These are phyloP conservation scores for Fraxinus excelsior DNA, from an alignment of 257 asterid genomes.

Conservation along the genomic window DNA sequence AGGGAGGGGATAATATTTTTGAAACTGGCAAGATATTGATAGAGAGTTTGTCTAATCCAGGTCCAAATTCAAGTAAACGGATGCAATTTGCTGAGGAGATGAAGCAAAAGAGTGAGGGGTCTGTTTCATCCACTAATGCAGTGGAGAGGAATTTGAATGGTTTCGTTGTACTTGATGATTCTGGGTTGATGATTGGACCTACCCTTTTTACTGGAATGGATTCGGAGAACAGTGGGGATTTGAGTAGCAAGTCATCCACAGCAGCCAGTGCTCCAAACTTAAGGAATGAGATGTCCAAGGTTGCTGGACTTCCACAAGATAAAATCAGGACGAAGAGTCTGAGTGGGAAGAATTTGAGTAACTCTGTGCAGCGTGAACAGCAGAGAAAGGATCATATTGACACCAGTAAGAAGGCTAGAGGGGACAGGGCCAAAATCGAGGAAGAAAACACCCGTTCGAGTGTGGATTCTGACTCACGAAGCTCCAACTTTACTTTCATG, in stretches of 20 bases:
- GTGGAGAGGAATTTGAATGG: slow-evolving; percentile 41
- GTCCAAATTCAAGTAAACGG: slow-evolving; percentile 38
- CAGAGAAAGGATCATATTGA: slow-evolving; percentile 46
- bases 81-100: slow-evolving; percentile 38
- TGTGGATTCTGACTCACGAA: slow-evolving; percentile 89
- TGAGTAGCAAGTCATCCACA: slow-evolving; percentile 76
- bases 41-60: slow-evolving; percentile 36
- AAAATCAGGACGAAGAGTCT: slow-evolving; percentile 41
- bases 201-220: slow-evolving; percentile 42
- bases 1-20: slow-evolving; percentile 36
- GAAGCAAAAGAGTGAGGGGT: slow-evolving; percentile 55
- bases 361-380: slow-evolving; percentile 40
- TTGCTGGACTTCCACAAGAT: slow-evolving; percentile 36
- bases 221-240: slow-evolving; percentile 67
- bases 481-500: slow-evolving; percentile 68
- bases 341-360: slow-evolving; percentile 49
- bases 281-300: slow-evolving; percentile 37
- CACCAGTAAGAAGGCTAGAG: slow-evolving; percentile 59
- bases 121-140: slow-evolving; percentile 70
- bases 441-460: slow-evolving; percentile 89
- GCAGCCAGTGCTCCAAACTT: slow-evolving; percentile 68
- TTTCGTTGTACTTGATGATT: slow-evolving; percentile 37
- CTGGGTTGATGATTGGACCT: slow-evolving; percentile 34
- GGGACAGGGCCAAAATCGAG: slow-evolving; percentile 74
- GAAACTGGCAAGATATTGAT: slow-evolving; percentile 31